These are phyloP conservation scores for Chaetomiaceae sp. DNA, from an alignment of 2,329 filamentous ascomycete species.

Conservation along the genomic window DNA sequence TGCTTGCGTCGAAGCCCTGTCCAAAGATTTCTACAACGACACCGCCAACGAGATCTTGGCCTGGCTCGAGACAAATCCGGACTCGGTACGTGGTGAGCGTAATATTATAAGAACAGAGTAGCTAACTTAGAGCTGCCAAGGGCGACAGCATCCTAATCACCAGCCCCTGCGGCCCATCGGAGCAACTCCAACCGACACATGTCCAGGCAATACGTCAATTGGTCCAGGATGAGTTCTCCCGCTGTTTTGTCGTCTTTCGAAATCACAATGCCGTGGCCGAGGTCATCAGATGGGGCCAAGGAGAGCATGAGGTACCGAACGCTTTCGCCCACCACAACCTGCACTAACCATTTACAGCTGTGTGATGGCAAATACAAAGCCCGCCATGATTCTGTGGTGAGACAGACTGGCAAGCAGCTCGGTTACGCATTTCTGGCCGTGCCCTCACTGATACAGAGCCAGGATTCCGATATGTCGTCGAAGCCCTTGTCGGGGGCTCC, in stretches of 20 bases:
- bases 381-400: not conserved
- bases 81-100: not conserved
- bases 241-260: conserved; percentile 9
- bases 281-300: conserved; percentile 5
- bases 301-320: not conserved
- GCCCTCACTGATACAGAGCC: too few species aligned
- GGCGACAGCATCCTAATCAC: not conserved
- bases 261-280: not conserved
- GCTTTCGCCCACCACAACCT: not conserved
- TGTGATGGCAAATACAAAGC: not conserved
- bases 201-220: conserved; percentile 27
- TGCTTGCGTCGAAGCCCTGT: not conserved
- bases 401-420: conserved; percentile 1
- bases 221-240: conserved; percentile 23
- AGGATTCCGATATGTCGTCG: conserved; percentile 32
- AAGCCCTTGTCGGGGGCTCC: conserved; percentile 28
- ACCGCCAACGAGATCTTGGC: not conserved
- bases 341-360: not conserved
- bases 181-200: not conserved
- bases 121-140: too few species aligned
- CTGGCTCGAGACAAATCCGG: not conserved
- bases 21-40: not conserved
- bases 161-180: not conserved
- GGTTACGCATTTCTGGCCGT: too few species aligned
- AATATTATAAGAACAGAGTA: too few species aligned